Evolutionary conservation across 2,329 filamentous ascomycete species (phyloP), one percentile per base, ranked within the genome.

Genomic region (Alternaria longipes): DNA sequence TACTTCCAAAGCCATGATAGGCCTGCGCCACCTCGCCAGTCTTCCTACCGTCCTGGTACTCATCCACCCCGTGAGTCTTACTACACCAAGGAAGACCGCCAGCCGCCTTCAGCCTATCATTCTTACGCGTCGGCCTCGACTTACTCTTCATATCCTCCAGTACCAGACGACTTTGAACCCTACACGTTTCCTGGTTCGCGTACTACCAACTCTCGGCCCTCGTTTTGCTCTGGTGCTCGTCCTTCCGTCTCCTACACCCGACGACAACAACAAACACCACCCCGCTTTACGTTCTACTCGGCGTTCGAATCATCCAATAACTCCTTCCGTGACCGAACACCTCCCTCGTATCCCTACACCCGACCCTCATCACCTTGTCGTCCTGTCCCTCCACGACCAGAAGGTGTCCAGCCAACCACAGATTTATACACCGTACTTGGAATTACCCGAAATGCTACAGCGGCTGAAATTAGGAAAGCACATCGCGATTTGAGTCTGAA

Each of bases 401-500:
- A 32, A 5, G 54, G 55, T 1, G 41, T 32, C 24, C 55, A 57
- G 44, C 60, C 66, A 14, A 8, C 11, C 0, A 50, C 16, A 1
- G 90, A 97, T 71, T 92, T 94, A 1, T 99, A 99, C 80, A 86
- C 86, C 63, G 85, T 91, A 3, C 88, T 99, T 16, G 93, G 93
- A 6, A 90, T 98, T 18, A 83, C 84, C 67, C 93, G 92, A 76
- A 85, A 81, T 59, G 92, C 94, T 8, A 89, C 91, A 1, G 82
- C 91, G 1, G 83, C 87, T 53, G 93, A 97, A 28, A 97, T 98
- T 78, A 98, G 97, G 79, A 97, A 96, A 79, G 93, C 94, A 2
- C 97, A 98, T 82, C 97, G 97, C 76, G 91, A 92, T 54, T 83
- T 97, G 63, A 94, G 94, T 22, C 95, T 98, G 80, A 97, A 97